Evolutionary conservation across 257 asterid genomes (phyloP).

Genomic region (Solanum appendiculatum): DNA sequence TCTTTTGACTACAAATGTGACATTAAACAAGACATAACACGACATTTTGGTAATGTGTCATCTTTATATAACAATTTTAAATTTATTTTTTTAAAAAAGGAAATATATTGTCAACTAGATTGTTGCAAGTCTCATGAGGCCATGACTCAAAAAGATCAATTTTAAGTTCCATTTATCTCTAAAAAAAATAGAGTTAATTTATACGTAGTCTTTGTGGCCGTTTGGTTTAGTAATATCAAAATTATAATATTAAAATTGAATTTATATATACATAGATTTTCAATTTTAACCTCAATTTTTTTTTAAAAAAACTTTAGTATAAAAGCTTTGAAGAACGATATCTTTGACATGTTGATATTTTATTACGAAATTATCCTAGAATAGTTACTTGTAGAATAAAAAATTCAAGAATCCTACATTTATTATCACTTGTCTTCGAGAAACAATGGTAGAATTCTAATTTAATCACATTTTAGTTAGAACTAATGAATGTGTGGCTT

Average conservation of each 20-base stretch:
- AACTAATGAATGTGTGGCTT: neutral
- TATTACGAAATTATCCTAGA: neutral
- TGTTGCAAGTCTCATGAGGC: neutral
- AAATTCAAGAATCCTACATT: neutral
- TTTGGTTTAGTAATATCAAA: neutral
- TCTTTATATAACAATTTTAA: neutral
- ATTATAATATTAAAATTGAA: neutral
- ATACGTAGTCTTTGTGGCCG: neutral
- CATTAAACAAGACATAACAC: neutral
- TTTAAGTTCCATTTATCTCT: neutral
- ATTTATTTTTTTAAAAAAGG: neutral
- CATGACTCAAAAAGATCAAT: neutral
- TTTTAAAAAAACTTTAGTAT: neutral
- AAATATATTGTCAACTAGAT: neutral
- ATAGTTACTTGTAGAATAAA: neutral
- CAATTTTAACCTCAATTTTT: neutral
- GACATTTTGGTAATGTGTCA: neutral
- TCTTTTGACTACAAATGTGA: neutral
- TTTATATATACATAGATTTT: neutral
- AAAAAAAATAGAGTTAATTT: neutral
- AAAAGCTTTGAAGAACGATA: neutral
- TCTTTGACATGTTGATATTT: neutral
- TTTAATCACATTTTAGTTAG: neutral
- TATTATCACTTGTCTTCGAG: neutral
- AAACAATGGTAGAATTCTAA: neutral